Evolutionary conservation across 225 moss, liverwort and hornwort genomes (phyloP).

Genomic region (Physcomitrellopsis africana): DNA sequence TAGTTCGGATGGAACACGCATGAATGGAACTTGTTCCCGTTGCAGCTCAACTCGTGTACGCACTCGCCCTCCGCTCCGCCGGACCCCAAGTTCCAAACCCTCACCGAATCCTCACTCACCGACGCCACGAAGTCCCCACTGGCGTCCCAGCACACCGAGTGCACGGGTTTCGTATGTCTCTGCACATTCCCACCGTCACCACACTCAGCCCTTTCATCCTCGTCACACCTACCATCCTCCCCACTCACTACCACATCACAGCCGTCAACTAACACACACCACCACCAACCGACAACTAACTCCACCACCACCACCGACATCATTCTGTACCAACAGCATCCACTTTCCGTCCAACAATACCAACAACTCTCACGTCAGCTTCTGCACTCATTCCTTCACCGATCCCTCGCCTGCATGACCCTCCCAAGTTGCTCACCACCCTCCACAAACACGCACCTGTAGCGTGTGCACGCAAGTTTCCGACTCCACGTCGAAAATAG

Average conservation of each 20-base stretch:
- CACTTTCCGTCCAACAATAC: no score
- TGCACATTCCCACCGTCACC: constrained; percentile 44
- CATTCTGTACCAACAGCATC: background rate
- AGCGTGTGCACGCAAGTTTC: constrained; percentile 87
- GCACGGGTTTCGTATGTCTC: constrained; percentile 99
- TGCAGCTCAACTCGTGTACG: constrained; percentile 66
- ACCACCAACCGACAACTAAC: no score
- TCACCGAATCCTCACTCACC: constrained; percentile 98
- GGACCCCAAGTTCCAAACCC: constrained; percentile 93
- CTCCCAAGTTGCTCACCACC: background rate
- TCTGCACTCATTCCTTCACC: no score
- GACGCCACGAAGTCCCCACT: constrained; percentile 97
- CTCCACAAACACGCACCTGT: constrained; percentile 54
- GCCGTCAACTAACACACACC: no score
- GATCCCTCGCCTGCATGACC: no score
- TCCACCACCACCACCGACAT: background rate
- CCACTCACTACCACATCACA: no score
- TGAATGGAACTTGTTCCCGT: constrained; percentile 80
- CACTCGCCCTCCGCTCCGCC: constrained; percentile 70
- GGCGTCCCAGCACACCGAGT: constrained; percentile 99
- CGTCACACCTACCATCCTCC: no score
- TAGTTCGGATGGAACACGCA: constrained; percentile 83
- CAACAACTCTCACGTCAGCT: background rate
- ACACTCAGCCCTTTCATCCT: background rate
- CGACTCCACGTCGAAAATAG: constrained; percentile 96